Conservation (phyloP, 1,284 basidiomycete genomes). For the Irpex rosettiformis region DNA sequence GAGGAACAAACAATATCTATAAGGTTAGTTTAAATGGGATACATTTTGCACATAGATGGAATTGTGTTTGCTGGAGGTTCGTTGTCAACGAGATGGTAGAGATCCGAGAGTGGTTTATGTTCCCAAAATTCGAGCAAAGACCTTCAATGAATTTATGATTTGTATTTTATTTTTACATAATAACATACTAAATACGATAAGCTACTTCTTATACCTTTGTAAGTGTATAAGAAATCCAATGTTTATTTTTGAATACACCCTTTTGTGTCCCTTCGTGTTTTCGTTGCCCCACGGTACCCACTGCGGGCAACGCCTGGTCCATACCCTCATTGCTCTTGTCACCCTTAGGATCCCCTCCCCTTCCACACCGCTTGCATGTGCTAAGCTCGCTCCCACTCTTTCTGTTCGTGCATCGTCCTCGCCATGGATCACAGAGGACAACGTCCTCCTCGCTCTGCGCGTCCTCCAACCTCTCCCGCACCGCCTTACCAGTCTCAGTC, state of each 20-base stretch:
- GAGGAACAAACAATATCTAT: too few species aligned
- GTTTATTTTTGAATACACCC: background rate
- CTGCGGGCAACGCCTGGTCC: constrained; percentile 9
- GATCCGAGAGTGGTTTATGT: background rate
- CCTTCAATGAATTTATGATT: background rate
- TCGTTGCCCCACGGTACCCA: constrained; percentile 11
- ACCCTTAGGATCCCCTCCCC: constrained; percentile 12
- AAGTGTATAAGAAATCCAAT: background rate
- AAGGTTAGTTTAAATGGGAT: too few species aligned
- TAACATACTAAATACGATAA: background rate
- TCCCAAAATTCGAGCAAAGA: background rate
- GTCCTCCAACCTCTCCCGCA: constrained; percentile 31
- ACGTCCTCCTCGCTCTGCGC: constrained; percentile 37
- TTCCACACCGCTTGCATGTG: constrained; percentile 23
- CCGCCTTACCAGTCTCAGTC: constrained; percentile 31
- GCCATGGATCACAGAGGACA: constrained; percentile 34
- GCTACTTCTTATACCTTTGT: background rate
- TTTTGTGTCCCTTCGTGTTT: background rate
- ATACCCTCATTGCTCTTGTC: constrained; percentile 12
- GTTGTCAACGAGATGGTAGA: background rate
- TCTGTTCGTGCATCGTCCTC: constrained; percentile 15
- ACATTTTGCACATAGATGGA: too few species aligned
- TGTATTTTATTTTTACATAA: background rate
- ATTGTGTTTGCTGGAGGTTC: background rate
- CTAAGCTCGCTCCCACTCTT: constrained; percentile 19